Evolutionary conservation across 176 grass and related monocot genomes (phyloP).

Genomic region (Alopecurus myosuroides): DNA sequence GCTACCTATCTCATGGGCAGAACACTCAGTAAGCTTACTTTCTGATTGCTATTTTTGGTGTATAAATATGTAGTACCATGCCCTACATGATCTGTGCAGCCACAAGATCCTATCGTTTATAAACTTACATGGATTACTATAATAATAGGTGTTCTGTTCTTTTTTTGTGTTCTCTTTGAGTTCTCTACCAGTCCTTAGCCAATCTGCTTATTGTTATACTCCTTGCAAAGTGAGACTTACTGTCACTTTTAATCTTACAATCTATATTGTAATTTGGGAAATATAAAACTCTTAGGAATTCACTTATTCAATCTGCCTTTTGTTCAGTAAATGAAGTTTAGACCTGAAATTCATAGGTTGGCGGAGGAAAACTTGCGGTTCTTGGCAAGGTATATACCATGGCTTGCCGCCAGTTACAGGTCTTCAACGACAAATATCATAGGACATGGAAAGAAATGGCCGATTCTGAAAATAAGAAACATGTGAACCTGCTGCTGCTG

Average conservation of each 20-base stretch:
- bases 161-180: background rate
- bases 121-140: background rate
- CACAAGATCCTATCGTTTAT: background rate
- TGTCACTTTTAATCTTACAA: no score
- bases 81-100: background rate
- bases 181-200: background rate
- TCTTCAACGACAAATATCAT: slow-evolving; percentile 47
- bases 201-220: background rate
- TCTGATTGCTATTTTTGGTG: background rate
- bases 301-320: background rate
- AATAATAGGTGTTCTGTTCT: background rate
- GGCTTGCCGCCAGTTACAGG: slow-evolving; percentile 41
- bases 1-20: background rate
- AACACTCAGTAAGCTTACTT: background rate
- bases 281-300: background rate
- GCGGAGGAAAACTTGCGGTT: slow-evolving; percentile 62
- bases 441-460: slow-evolving; percentile 26
- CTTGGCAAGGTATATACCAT: slow-evolving; percentile 65
- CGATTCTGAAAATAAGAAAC: slow-evolving; percentile 15
- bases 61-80: background rate
- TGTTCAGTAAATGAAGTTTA: slow-evolving; percentile 37
- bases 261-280: no score
- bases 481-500: background rate
- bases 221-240: no score
- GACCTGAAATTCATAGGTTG: slow-evolving; percentile 47